A percentile compares a stretch with the other conserved stretches of the same genome.
phyloP scores from a whole-genome alignment of 495 filamentous ascomycete genomes.

The Penicillium paradoxum region DNA sequence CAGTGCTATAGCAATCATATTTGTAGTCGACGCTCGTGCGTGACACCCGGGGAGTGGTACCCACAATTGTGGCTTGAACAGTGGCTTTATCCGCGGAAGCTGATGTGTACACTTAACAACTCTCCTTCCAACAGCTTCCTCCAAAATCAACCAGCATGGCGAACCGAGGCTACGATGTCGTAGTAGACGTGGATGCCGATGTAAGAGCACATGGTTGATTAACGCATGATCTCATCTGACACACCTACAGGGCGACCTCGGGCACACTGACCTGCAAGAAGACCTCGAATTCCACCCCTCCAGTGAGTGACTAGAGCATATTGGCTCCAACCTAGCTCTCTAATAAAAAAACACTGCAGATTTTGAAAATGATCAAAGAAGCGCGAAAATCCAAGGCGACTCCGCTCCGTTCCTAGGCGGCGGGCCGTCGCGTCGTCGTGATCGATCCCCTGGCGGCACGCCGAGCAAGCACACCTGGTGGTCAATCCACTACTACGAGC shows the following conservation, averaged over 20 bases:
- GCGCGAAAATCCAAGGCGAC: constrained; percentile 53
- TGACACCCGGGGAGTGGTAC: background rate
- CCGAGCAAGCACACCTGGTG: constrained; percentile 83
- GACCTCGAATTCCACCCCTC: constrained; percentile 98
- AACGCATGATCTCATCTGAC: constrained; percentile 11
- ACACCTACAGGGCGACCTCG: constrained; percentile 75
- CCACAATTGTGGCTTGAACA: constrained; percentile 21
- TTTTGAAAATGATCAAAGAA: constrained; percentile 50
- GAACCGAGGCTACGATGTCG: constrained; percentile 88
- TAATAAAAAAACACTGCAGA: constrained; percentile 31
- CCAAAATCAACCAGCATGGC: constrained; percentile 55
- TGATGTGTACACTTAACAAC: constrained; percentile 28
- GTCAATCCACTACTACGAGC: constrained; percentile 89
- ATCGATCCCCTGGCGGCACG: constrained; percentile 40
- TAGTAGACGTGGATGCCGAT: constrained; percentile 94
- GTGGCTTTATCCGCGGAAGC: constrained; percentile 27
- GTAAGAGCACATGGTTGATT: constrained; percentile 35
- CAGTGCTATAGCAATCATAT: too few species aligned
- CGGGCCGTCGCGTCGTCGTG: constrained; percentile 36
- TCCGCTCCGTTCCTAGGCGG: constrained; percentile 60
- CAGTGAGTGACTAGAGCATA: constrained; percentile 44
- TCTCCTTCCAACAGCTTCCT: constrained; percentile 15
- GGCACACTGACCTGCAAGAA: constrained; percentile 95
- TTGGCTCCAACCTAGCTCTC: background rate
- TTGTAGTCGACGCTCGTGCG: background rate